Base-by-base conservation (phyloP, 805 yeast species). In the Cyberlindnera sargentensis region DNA sequence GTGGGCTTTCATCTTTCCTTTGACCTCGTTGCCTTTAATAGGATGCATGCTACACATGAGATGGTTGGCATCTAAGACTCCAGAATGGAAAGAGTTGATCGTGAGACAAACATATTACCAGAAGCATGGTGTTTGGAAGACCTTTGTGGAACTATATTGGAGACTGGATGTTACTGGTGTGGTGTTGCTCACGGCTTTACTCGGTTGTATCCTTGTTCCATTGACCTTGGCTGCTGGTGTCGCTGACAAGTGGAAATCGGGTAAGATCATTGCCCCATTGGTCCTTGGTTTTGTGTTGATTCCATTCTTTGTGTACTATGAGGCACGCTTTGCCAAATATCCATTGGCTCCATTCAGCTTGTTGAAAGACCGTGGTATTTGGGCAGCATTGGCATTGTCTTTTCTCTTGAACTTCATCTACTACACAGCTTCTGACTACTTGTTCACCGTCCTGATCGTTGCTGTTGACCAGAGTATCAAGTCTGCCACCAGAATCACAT, bases 1-100 rank as follows among this genome's bases (percentile, higher is more conserved):
- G 75, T 84, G 84, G 84, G 88, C 89, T 2, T 79, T 81, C 52
- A 81, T 84, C 49, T 75, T 79, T 70, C 90, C 90, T 31, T 64
- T 81, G 33, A 57, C 78, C 5, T 67, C 81, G 50, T 41, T 84
- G n/a, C 91, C 90, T 23, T 61, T 84, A 41, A 50, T 81, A 6
- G 48, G 51, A 5, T 72, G 81, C 54, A 64, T 79, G 53, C 15
- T 70, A 4, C 82, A 80, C 60, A 79, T 82, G 84, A 60, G 72
- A 50, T 64, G 62, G 50, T 57, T 62, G 44, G 89, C 86, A 10
- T 54, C 70, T 11, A 72, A 66, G 44, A 72, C 76, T 15, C 70
- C 68, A n/a, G 80, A 78, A 46, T 71, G 80, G 73, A 55, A 59
- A 26, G 62, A 55, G 3, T 50, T 80, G 33, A 56, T 54, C 30